Evolutionary conservation across 345 rosid species (phyloP), one percentile per base, ranked within the genome.

Genomic region (Eucalyptus cloeziana): DNA sequence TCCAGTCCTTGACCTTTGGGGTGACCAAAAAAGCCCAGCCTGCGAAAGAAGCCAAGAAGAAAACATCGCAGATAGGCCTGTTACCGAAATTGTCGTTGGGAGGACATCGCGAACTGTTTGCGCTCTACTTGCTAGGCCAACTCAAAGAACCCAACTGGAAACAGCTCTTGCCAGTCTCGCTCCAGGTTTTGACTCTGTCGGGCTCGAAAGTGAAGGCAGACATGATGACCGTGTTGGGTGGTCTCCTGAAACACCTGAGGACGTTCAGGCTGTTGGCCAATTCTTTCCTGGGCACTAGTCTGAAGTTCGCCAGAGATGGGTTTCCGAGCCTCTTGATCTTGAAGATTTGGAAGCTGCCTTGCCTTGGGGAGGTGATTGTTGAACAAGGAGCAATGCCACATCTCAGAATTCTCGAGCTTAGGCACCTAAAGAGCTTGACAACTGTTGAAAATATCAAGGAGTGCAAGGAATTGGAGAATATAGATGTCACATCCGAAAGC

Each of bases 281-380:
- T 56, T 56, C 30, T 21, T 56, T 56, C 30, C 30, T 24, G 3
- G 62, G 62, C 30, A 22, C 62, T 56, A 21, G 30, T 56, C 30
- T 56, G 30, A 56, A 1, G 62, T 22, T 56, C 62, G 62, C 27
- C 62, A 4, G 1, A 56, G 12, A 4, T 56, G 62, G 62, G 62
- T 56, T 56, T 56, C 62, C 27, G 62, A 22, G 30, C 62, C 62
- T 22, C 30, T 2, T 22, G 62, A 56, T 8, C 27, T 56, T 56
- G 62, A 56, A 56, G 62, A 56, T 56, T 56, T 56, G 62, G 62
- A 56, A 56, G 62, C 30, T 56, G 62, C 62, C 62, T 21, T 4
- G 5, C 2, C 27, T 56, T 22, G 0, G 0, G 60, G 1, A 4
- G 12, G 11, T 56, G 13, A 56, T 4, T 56, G 1, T 56, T 56